Conservation (phyloP, 2,329 filamentous ascomycete species). For the Biscogniauxia marginata region DNA sequence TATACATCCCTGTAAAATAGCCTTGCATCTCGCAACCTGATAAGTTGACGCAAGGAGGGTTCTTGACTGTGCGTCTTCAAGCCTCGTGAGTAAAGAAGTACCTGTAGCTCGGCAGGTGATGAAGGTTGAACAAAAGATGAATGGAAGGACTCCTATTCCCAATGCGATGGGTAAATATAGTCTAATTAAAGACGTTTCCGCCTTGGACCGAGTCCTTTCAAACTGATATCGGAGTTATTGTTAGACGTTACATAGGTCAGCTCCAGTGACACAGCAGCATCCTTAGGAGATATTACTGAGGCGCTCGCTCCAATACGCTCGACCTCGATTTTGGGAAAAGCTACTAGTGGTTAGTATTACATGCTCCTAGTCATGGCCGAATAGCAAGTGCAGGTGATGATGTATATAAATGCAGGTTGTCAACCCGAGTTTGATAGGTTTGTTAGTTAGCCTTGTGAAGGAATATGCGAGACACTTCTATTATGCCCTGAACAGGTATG, state of each 20-base stretch:
- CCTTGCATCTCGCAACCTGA: not conserved
- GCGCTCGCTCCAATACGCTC: conserved; percentile 7
- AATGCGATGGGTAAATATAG: not conserved
- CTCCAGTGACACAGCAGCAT: conserved; percentile 16
- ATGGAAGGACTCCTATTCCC: not conserved
- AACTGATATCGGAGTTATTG: not conserved
- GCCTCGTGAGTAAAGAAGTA: not conserved
- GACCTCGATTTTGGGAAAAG: conserved; percentile 3
- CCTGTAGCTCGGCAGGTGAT: not conserved
- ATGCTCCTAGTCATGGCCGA: conserved; percentile 7
- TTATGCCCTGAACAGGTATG: conserved; percentile 12
- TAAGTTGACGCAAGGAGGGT: not conserved
- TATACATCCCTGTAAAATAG: not conserved
- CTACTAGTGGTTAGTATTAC: conserved; percentile 8
- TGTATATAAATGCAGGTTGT: conserved; percentile 12
- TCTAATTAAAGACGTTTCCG: not conserved
- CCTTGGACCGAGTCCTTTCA: not conserved
- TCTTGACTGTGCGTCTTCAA: not conserved
- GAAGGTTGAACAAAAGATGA: not conserved
- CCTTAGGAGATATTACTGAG: conserved; percentile 6
- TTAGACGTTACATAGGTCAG: conserved; percentile 5
- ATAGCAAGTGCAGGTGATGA: conserved; percentile 11
- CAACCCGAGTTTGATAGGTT: conserved; percentile 16
- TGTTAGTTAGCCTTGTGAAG: not conserved
- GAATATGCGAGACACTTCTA: conserved; percentile 13